Conservation (phyloP, 1,139 yeast genomes). For the Debaryomyces coudertii region DNA sequence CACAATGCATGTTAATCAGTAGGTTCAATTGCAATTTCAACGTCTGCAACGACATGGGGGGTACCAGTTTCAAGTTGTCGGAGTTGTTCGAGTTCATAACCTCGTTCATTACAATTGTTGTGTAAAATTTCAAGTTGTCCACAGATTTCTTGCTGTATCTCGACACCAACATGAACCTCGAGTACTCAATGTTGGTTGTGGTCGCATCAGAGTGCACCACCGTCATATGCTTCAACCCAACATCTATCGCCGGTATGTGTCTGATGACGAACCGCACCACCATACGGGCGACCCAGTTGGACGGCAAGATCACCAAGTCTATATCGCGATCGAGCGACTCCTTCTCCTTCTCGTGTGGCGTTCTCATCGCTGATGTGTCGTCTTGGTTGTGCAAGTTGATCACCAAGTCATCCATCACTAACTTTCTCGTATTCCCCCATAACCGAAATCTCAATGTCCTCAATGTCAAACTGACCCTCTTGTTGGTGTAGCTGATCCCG, state of each 20-base stretch:
- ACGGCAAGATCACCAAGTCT: constrained; percentile 23
- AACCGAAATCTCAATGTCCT: constrained; percentile 36
- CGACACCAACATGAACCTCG: constrained; percentile 25
- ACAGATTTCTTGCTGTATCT: constrained; percentile 24
- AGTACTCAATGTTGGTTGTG: constrained; percentile 26
- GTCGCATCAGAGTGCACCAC: constrained; percentile 17
- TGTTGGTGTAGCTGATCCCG: constrained; percentile 26
- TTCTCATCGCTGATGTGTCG: background rate
- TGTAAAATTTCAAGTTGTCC: constrained; percentile 25
- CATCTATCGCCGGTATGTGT: constrained; percentile 30
- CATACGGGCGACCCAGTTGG: constrained; percentile 16
- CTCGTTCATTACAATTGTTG: constrained; percentile 20
- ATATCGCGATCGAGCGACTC: background rate
- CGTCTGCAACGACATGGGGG: constrained; percentile 23
- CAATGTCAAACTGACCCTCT: constrained; percentile 19
- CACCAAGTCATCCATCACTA: constrained; percentile 33
- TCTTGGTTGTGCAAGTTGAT: constrained; percentile 14
- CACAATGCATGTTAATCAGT: constrained; percentile 24
- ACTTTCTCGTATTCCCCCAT: constrained; percentile 44
- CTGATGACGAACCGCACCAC: constrained; percentile 21
- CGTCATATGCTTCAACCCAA: constrained; percentile 31
- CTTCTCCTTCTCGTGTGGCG: background rate
- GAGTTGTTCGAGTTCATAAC: constrained; percentile 12
- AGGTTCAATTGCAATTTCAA: constrained; percentile 28
- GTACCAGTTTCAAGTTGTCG: constrained; percentile 10